These are phyloP conservation scores for Malus hybrid DNA, from an alignment of 331 rosid species.

Conservation along the genomic window DNA sequence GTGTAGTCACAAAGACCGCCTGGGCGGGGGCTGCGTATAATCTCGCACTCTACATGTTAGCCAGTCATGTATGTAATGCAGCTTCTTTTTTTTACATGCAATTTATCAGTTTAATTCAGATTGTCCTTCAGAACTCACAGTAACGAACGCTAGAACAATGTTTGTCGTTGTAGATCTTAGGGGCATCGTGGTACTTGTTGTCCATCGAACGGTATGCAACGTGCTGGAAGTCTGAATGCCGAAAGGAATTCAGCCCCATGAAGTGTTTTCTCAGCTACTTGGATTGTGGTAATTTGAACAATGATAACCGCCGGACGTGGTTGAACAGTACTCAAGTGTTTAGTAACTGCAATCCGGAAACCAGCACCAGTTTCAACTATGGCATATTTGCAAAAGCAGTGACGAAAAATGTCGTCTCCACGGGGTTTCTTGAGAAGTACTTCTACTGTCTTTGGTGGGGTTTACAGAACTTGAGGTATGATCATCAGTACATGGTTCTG, in stretches of 20 bases:
- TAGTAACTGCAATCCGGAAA: slow-evolving; percentile 53
- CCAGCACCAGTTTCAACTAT: slow-evolving; percentile 32
- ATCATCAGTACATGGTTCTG: neutral
- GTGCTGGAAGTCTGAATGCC: slow-evolving; percentile 78
- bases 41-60: slow-evolving; percentile 89
- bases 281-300: slow-evolving; percentile 44
- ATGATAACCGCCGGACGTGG: slow-evolving; percentile 46
- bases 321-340: slow-evolving; percentile 48
- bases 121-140: neutral
- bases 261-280: slow-evolving; percentile 52
- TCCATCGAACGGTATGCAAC: slow-evolving; percentile 68
- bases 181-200: slow-evolving; percentile 88
- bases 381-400: slow-evolving; percentile 64
- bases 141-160: neutral
- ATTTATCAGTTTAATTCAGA: neutral
- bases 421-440: slow-evolving; percentile 55
- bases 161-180: slow-evolving; percentile 49
- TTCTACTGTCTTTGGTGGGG: slow-evolving; percentile 95
- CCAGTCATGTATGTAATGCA: slow-evolving; percentile 67
- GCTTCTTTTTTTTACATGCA: neutral
- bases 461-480: slow-evolving; percentile 87
- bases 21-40: slow-evolving; percentile 99
- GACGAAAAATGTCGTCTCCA: slow-evolving; percentile 44
- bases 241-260: slow-evolving; percentile 37
- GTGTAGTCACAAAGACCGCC: slow-evolving; percentile 82